Conservation (phyloP, 164 flowering plant genomes). For the Vitis riparia region DNA sequence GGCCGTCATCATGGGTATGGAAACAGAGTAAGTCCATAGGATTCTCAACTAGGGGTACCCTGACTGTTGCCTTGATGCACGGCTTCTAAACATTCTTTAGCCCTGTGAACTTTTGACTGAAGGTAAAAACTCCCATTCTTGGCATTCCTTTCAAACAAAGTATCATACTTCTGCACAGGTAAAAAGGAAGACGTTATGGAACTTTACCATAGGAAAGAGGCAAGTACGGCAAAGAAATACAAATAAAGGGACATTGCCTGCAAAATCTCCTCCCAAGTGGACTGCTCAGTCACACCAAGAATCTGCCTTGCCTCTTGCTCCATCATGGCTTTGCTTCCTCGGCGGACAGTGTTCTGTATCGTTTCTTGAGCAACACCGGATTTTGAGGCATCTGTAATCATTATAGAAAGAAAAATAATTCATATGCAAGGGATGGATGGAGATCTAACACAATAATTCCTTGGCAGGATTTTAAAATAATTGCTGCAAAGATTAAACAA, state of each 20-base stretch:
- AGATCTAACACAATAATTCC: too few relatives aligned
- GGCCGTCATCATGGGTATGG: too few relatives aligned
- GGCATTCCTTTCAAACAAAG: slow-evolving; percentile 46
- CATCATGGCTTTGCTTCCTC: slow-evolving; percentile 55
- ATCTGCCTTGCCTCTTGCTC: slow-evolving; percentile 79
- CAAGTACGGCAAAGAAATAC: background rate
- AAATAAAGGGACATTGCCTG: slow-evolving; percentile 29
- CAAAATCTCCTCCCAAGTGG: slow-evolving; percentile 71
- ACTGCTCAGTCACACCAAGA: slow-evolving; percentile 59
- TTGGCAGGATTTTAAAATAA: too few relatives aligned
- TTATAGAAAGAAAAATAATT: too few relatives aligned
- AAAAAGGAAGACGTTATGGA: background rate
- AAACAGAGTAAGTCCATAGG: background rate
- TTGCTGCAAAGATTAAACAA: too few relatives aligned
- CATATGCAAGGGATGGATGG: too few relatives aligned
- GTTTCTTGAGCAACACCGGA: slow-evolving; percentile 63
- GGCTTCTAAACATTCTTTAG: slow-evolving; percentile 53
- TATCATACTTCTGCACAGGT: slow-evolving; percentile 42
- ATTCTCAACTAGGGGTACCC: slow-evolving; percentile 19
- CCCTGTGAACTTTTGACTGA: slow-evolving; percentile 63
- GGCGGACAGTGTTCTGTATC: slow-evolving; percentile 38
- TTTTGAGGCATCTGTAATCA: slow-evolving; percentile 51
- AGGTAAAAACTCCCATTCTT: slow-evolving; percentile 55
- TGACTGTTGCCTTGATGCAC: slow-evolving; percentile 23
- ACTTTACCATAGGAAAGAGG: background rate